Conservation (phyloP, 805 yeast genomes). For the Kodamaea nitidulidarum region DNA sequence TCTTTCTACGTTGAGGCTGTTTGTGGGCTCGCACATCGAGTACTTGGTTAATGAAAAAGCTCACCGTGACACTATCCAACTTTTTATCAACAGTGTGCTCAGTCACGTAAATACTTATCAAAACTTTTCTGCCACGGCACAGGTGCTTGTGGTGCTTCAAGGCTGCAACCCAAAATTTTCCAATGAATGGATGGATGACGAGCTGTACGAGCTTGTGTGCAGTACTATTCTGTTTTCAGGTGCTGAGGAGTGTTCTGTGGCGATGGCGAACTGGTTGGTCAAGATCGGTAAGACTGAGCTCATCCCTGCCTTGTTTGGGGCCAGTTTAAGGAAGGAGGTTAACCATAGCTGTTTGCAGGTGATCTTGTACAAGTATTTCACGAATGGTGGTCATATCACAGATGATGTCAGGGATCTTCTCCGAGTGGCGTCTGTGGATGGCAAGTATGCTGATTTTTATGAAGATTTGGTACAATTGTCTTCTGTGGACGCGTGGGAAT, state of each 20-base stretch:
- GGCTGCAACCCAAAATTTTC: conserved; percentile 14
- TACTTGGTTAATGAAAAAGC: conserved; percentile 13
- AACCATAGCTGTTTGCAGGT: conserved; percentile 19
- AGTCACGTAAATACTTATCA: conserved; percentile 33
- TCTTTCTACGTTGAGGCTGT: conserved; percentile 18
- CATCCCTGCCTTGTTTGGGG: conserved; percentile 17
- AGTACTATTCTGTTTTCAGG: conserved; percentile 25
- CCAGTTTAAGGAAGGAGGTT: conserved; percentile 23
- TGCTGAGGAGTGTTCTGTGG: conserved; percentile 24
- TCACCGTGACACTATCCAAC: conserved; percentile 14
- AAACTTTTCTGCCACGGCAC: conserved; percentile 30
- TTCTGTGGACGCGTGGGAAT: too few species aligned
- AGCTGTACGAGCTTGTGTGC: conserved; percentile 29
- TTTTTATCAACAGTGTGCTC: conserved; percentile 34
- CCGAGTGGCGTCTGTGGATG: neutral
- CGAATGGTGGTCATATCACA: neutral
- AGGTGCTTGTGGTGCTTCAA: conserved; percentile 18
- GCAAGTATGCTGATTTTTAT: too few species aligned
- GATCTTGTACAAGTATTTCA: conserved; percentile 19
- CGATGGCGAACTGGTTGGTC: conserved; percentile 19
- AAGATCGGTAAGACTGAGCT: conserved; percentile 3
- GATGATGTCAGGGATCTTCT: neutral
- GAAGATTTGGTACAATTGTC: too few species aligned
- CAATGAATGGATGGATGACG: conserved; percentile 24
- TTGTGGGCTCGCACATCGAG: conserved; percentile 21